phyloP scores from a whole-genome alignment of 768 basidiomycete genomes.

The Tricholoma terreum region DNA sequence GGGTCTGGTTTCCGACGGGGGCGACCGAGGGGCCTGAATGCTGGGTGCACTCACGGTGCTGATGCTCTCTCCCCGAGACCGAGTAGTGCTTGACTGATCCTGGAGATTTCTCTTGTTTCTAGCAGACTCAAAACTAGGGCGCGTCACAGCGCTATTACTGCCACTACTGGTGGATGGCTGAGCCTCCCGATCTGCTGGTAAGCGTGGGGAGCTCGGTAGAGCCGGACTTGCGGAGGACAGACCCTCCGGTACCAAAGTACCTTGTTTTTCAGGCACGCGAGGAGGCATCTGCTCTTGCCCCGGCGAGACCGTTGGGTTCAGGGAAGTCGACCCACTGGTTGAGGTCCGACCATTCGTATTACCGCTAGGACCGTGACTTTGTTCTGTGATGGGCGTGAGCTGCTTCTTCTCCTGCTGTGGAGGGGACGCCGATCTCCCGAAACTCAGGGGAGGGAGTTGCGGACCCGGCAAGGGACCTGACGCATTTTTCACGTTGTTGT shows the following conservation, averaged over 20 bases:
- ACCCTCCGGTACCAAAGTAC: not conserved
- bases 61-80: not conserved
- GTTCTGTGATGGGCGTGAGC: slow-evolving; percentile 20
- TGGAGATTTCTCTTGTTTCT: slow-evolving; percentile 8
- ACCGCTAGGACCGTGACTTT: slow-evolving; percentile 7
- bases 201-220: slow-evolving; percentile 3
- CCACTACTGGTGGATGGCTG: not conserved
- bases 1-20: not conserved
- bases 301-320: not conserved
- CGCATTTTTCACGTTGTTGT: slow-evolving; percentile 10
- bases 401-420: slow-evolving; percentile 15
- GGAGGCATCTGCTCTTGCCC: slow-evolving; percentile 5
- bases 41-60: not conserved
- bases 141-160: not conserved
- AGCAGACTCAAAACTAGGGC: slow-evolving; percentile 10
- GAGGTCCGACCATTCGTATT: slow-evolving; percentile 4
- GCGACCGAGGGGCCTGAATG: not conserved
- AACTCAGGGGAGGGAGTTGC: slow-evolving; percentile 61
- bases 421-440: slow-evolving; percentile 27
- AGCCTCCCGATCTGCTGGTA: not conserved
- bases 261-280: not conserved
- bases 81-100: slow-evolving; percentile 4
- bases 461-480: slow-evolving; percentile 26
- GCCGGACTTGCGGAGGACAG: slow-evolving; percentile 2
- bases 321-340: not conserved